Evolutionary conservation across 176 grass and related monocot genomes (phyloP), one percentile per base, ranked within the genome.

Genomic region (Hyparrhenia diplandra): DNA sequence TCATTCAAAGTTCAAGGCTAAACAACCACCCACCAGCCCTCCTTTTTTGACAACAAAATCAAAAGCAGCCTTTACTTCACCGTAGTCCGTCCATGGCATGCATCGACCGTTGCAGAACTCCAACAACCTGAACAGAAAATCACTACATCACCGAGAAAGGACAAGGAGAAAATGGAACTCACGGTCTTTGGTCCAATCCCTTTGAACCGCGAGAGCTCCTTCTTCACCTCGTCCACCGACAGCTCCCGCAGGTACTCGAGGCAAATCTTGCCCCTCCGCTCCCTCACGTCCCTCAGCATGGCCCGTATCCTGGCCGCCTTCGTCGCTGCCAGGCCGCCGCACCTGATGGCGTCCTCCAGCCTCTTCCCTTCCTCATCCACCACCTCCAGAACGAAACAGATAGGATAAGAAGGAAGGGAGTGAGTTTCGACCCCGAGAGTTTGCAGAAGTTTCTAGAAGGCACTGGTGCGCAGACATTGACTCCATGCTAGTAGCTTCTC

Each of bases 101-200:
- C 4, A 13, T 5, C 18, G 3, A 43, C 43, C 35, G 31, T 60
- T 6, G 21, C 13, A 25, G 5, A 78, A 47, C 11, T n/a, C 49
- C 21, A 36, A 3, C 58, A 74, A 58, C 18, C 9, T n/a, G 58
- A 67, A 36, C 10, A 78, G 42, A 1, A 64, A 43, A 36, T 28
- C 25, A 72, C 4, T 58, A 78, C n/a, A n/a, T 78, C 29, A 21
- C 0, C 65, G 57, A 54, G 66, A 72, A 67, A 70, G 11, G 62
- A 66, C 8, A 25, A 13, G 40, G 72, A 81, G 13, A 20, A 78
- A 17, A 54, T 83, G 11, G 9, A 74, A 74, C 76, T 68, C 89
- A 98, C 93, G 30, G 92, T 95, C 85, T 99, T 93, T 20, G 89
- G 96, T 30, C 96, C 93, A 47, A 95, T 95, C 42, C 90, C 90